Evolutionary conservation across 2,329 filamentous ascomycete genomes (phyloP).

Genomic region (Beauveria bassiana): DNA sequence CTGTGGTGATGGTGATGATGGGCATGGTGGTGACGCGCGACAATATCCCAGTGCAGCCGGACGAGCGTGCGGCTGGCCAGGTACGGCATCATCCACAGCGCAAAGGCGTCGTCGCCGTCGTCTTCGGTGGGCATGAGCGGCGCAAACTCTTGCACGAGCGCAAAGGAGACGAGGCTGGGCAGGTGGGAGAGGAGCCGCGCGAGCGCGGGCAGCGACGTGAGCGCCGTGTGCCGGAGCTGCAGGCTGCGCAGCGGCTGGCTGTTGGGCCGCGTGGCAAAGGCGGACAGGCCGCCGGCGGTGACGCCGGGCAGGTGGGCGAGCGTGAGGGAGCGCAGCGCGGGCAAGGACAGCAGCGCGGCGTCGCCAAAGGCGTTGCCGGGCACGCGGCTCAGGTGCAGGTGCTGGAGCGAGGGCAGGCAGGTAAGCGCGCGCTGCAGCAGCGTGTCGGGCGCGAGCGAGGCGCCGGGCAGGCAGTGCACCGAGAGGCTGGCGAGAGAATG

Average conservation of each 20-base stretch:
- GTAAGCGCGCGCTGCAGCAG: constrained; percentile 44
- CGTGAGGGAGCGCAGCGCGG: constrained; percentile 45
- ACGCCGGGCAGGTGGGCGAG: constrained; percentile 50
- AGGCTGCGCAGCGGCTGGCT: constrained; percentile 40
- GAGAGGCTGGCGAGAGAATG: constrained; percentile 45
- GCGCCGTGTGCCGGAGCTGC: constrained; percentile 47
- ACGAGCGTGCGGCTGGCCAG: constrained; percentile 47
- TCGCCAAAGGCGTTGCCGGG: constrained; percentile 51
- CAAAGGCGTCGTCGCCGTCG: constrained; percentile 43
- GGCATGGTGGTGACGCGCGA: constrained; percentile 28
- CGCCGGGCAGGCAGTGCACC: constrained; percentile 51
- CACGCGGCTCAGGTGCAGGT: constrained; percentile 52
- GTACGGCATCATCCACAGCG: constrained; percentile 56
- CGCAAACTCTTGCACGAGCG: constrained; percentile 46
- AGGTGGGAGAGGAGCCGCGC: constrained; percentile 54
- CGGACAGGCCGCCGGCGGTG: constrained; percentile 46
- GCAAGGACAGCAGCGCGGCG: constrained; percentile 44
- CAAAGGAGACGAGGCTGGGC: constrained; percentile 38
- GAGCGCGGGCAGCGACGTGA: constrained; percentile 49
- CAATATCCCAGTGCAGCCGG: constrained; percentile 58
- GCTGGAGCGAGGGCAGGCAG: constrained; percentile 45
- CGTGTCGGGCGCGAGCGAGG: constrained; percentile 43
- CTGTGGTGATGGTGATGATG: too few species aligned
- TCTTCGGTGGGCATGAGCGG: constrained; percentile 45
- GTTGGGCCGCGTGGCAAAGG: constrained; percentile 43